Evolutionary conservation across 2,329 filamentous ascomycete genomes (phyloP).

Genomic region (Pyricularia pennisetigena): DNA sequence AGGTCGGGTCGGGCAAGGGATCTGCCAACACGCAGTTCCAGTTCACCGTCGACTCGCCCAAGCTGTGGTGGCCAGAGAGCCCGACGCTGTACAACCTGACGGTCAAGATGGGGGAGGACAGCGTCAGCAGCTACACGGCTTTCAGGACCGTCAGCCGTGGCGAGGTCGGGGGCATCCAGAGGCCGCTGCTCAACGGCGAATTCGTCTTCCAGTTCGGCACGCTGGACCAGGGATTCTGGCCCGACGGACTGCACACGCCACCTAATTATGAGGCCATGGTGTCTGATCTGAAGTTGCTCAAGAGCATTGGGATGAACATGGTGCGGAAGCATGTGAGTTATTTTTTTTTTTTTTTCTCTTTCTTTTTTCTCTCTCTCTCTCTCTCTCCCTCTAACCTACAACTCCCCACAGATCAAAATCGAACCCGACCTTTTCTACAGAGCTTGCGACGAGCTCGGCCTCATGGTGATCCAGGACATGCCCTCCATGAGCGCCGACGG

Average conservation of each 20-base stretch:
- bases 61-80: slow-evolving; percentile 55
- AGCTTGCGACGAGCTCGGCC: slow-evolving; percentile 55
- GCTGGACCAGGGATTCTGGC: slow-evolving; percentile 64
- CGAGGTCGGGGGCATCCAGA: slow-evolving; percentile 44
- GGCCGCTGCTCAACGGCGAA: slow-evolving; percentile 58
- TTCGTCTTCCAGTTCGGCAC: slow-evolving; percentile 60
- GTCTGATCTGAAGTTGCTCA: slow-evolving; percentile 54
- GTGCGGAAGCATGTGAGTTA: slow-evolving; percentile 55
- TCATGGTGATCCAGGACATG: slow-evolving; percentile 66
- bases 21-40: slow-evolving; percentile 39
- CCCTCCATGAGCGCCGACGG: slow-evolving; percentile 38
- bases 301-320: slow-evolving; percentile 60
- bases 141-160: slow-evolving; percentile 55
- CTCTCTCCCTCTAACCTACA: not conserved
- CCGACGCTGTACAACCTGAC: slow-evolving; percentile 57
- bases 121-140: slow-evolving; percentile 54
- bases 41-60: slow-evolving; percentile 42
- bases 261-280: slow-evolving; percentile 59
- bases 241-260: slow-evolving; percentile 56
- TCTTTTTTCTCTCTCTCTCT: not conserved
- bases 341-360: not conserved
- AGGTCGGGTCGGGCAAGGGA: slow-evolving; percentile 32
- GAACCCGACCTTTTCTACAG: slow-evolving; percentile 59
- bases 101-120: slow-evolving; percentile 40
- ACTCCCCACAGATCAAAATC: slow-evolving; percentile 45